These are phyloP conservation scores for Fagus crenata DNA, from an alignment of 306 rosid species.

Conservation along the genomic window DNA sequence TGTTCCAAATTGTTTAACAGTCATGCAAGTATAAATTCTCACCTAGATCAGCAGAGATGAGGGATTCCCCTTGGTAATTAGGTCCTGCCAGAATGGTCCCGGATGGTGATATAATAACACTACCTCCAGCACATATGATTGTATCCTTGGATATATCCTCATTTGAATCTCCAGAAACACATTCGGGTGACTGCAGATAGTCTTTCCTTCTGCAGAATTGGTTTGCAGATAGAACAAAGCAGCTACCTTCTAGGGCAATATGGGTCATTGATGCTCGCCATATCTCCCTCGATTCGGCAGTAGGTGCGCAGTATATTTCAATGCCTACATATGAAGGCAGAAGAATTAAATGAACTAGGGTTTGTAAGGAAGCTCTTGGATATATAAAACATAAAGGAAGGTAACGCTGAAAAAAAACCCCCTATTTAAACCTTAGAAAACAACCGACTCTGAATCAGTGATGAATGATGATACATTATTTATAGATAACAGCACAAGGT, in stretches of 20 bases:
- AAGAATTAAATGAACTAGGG: slow-evolving; percentile 7
- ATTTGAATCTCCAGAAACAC: slow-evolving; percentile 61
- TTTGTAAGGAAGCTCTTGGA: neutral
- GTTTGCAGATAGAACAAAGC: slow-evolving; percentile 85
- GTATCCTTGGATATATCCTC: slow-evolving; percentile 67
- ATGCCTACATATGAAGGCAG: slow-evolving; percentile 49
- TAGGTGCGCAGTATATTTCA: slow-evolving; percentile 95
- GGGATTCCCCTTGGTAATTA: slow-evolving; percentile 86
- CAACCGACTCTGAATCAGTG: no score
- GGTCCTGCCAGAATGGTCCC: slow-evolving; percentile 90
- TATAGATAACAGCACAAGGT: neutral
- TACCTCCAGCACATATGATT: slow-evolving; percentile 88
- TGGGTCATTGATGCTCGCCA: slow-evolving; percentile 96
- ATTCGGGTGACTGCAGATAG: slow-evolving; percentile 79
- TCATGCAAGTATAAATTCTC: slow-evolving; percentile 17
- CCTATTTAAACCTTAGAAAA: no score
- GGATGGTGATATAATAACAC: slow-evolving; percentile 86
- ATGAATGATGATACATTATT: no score
- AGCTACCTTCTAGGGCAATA: slow-evolving; percentile 89
- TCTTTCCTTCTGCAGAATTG: slow-evolving; percentile 89
- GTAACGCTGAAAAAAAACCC: no score
- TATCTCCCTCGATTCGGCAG: slow-evolving; percentile 74
- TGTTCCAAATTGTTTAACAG: neutral
- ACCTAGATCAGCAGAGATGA: slow-evolving; percentile 89
- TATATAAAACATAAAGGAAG: no score